Evolutionary conservation across 2,329 filamentous ascomycete species (phyloP).

Genomic region (Fusarium penzigii): DNA sequence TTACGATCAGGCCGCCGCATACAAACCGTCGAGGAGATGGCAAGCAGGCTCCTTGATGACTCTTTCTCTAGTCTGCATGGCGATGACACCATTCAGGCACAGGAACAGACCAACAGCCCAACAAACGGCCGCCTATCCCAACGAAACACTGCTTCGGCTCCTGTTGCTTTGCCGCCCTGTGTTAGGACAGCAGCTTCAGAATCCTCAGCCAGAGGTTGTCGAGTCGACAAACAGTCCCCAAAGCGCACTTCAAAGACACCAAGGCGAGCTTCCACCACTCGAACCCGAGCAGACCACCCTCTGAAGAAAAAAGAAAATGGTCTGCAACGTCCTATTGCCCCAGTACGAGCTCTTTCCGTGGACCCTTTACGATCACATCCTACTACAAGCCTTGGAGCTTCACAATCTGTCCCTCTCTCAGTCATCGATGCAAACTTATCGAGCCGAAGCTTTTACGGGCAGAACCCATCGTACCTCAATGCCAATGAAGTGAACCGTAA

Average conservation of each 20-base stretch:
- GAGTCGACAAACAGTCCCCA: conserved; percentile 14
- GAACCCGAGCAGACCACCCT: conserved; percentile 7
- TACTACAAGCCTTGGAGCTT: conserved; percentile 4
- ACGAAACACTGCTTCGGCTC: conserved; percentile 6
- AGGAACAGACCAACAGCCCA: conserved; percentile 7
- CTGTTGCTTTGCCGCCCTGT: conserved; percentile 10
- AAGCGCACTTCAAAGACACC: conserved; percentile 4
- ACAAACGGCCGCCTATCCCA: not conserved
- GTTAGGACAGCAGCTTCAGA: conserved; percentile 2
- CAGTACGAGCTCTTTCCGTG: conserved; percentile 11
- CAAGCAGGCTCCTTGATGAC: conserved; percentile 33
- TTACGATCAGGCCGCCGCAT: conserved; percentile 6
- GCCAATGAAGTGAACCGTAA: conserved; percentile 36
- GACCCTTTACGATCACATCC: conserved; percentile 25
- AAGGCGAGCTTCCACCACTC: conserved; percentile 17
- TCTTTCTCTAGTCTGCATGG: conserved; percentile 12
- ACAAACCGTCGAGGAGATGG: conserved; percentile 29
- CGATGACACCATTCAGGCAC: conserved; percentile 4
- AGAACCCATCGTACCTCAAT: conserved; percentile 3
- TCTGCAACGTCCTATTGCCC: conserved; percentile 15
- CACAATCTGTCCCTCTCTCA: conserved; percentile 11
- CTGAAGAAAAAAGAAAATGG: conserved; percentile 14
- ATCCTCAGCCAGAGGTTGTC: conserved; percentile 2
- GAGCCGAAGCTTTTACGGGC: conserved; percentile 1
- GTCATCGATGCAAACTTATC: conserved; percentile 15